Evolutionary conservation across 352 stramenopile species (phyloP), one percentile per base, ranked within the genome.

Genomic region (Phytophthora sojae): DNA sequence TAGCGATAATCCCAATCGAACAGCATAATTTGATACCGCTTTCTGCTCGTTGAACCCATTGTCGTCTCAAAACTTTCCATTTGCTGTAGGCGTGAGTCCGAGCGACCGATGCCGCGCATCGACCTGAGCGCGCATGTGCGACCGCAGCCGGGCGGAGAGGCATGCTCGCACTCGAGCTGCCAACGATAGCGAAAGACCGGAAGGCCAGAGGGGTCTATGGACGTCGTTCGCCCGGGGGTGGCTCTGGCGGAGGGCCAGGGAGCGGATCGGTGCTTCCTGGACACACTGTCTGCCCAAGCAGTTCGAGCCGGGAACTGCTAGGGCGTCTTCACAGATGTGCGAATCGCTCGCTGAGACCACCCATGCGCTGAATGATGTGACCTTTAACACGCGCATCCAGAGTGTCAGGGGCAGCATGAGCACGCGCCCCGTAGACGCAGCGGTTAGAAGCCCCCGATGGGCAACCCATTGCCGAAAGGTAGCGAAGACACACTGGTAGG

Each of bases 351-450:
- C 37, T 64, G 8, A 60, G 44, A 0, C 45, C 63, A 21, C 63
- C 55, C 56, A 70, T 70, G 0, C 26, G 49, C 35, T 64, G 56
- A 19, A 64, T 70, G 7, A 64, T 56, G 49, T 70, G 60, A 6
- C 50, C 63, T 44, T 61, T 70, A 12, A 70, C 63, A 0, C 55
- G 44, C 6, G 54, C 63, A 17, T 64, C 63, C 17, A 70, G 14
- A 29, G 4, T 42, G 17, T 54, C 55, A 11, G 54, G 37, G 11
- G 45, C 55, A 14, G 17, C 47, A 14, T 70, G 63, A 11, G 35
- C 55, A 17, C 56, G 63, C 0, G 30, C 23, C 4, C 47, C 55
- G 37, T 57, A 70, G 1, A 50, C 63, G 21, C 47, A 64, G 6
- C 49, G 55, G 17, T 30, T 60, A 1, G 56, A 64, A 12, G 21